These are phyloP conservation scores for Escallonia herrerae DNA, from an alignment of 129 eudicot species.

Conservation along the genomic window DNA sequence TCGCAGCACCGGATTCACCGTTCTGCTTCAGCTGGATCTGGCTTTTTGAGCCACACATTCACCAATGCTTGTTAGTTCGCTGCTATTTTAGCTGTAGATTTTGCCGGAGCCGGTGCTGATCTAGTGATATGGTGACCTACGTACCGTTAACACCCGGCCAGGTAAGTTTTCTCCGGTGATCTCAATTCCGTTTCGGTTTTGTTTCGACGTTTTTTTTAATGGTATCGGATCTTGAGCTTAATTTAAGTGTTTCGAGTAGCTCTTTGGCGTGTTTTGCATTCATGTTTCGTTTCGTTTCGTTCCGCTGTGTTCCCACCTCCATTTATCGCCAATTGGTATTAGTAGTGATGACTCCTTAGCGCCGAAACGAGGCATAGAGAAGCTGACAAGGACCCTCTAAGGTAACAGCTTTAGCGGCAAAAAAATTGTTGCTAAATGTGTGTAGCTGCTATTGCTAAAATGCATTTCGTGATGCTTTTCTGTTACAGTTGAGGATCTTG, in stretches of 20 bases:
- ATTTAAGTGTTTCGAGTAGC: background rate
- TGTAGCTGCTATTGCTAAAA: too few species aligned
- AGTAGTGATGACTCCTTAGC: too few species aligned
- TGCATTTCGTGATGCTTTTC: too few species aligned
- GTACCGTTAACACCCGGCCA: slow-evolving; percentile 64
- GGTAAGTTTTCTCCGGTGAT: slow-evolving; percentile 19
- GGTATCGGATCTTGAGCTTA: background rate
- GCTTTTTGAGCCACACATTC: background rate
- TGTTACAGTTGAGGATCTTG: too few species aligned
- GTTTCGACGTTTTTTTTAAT: background rate
- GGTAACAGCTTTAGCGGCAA: too few species aligned
- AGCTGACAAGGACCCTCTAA: too few species aligned
- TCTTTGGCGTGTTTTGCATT: background rate
- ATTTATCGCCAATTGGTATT: background rate
- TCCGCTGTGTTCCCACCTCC: background rate
- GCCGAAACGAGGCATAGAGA: too few species aligned
- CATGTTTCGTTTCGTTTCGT: background rate
- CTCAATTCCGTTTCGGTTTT: too few species aligned
- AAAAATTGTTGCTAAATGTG: too few species aligned
- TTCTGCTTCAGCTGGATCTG: slow-evolving; percentile 7
- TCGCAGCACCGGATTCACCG: background rate
- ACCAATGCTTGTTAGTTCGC: background rate
- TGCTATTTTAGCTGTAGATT: background rate
- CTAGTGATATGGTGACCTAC: slow-evolving; percentile 31
- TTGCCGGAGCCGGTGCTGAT: background rate